phyloP scores from a whole-genome alignment of 2,329 filamentous ascomycete genomes.

The Domatiomyces catenatus region DNA sequence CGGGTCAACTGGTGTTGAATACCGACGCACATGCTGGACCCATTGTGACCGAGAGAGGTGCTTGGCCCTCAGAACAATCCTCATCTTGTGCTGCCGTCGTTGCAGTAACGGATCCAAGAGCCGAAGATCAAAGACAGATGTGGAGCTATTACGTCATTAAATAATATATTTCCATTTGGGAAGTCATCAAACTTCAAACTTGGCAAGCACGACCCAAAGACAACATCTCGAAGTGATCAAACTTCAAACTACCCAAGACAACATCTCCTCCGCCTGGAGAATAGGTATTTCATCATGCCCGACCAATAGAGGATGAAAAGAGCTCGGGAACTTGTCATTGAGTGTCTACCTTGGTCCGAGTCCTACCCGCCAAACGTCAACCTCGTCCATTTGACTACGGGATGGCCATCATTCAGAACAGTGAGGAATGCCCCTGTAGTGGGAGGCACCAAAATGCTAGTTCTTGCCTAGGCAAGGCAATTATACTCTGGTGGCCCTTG shows the following conservation, averaged over 20 bases:
- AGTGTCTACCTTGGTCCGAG: neutral
- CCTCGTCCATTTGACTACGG: neutral
- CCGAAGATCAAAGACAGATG: neutral
- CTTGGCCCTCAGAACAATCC: neutral
- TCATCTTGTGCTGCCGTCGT: neutral
- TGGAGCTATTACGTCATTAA: neutral
- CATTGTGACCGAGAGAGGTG: neutral
- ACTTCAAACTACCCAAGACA: too few species aligned
- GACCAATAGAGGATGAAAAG: too few species aligned
- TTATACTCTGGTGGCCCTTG: neutral
- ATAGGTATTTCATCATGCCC: too few species aligned
- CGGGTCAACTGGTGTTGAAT: conserved; percentile 7
- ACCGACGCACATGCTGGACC: neutral
- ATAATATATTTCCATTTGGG: too few species aligned
- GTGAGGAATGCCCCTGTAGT: too few species aligned
- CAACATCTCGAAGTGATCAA: too few species aligned
- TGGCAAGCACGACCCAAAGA: too few species aligned
- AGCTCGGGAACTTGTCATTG: neutral
- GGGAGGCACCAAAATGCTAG: neutral
- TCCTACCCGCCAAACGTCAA: neutral
- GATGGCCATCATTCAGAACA: neutral
- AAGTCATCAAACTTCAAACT: too few species aligned
- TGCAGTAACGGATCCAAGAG: neutral
- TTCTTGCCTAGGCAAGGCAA: neutral
- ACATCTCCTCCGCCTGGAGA: too few species aligned